phyloP scores from a whole-genome alignment of 768 basidiomycete species.

The Amanita thiersii region DNA sequence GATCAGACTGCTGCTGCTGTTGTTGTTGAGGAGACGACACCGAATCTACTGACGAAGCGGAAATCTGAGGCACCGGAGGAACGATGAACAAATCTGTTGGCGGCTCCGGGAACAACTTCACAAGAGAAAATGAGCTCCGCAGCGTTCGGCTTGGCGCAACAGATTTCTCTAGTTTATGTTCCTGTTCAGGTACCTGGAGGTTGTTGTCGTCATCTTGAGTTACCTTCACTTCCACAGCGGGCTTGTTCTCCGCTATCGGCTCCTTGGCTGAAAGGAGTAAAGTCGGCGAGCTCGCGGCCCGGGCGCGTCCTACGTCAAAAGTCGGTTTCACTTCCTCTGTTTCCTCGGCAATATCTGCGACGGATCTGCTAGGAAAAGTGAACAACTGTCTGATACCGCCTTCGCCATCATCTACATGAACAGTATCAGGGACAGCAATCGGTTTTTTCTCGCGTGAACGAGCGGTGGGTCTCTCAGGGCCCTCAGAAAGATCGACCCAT shows the following conservation, averaged over 20 bases:
- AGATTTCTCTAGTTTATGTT: neutral
- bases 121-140: constrained; percentile 8
- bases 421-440: neutral
- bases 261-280: constrained; percentile 18
- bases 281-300: constrained; percentile 31
- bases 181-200: neutral
- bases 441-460: neutral
- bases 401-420: neutral
- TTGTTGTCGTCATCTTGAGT: neutral
- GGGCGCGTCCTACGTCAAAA: constrained; percentile 11
- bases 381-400: neutral
- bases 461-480: neutral
- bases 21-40: neutral
- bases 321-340: neutral
- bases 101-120: constrained; percentile 6
- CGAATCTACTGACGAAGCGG: neutral
- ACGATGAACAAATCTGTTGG: neutral
- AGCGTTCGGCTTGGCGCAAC: constrained; percentile 1
- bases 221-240: constrained; percentile 1
- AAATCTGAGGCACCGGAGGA: neutral
- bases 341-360: neutral
- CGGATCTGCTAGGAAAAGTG: constrained; percentile 3
- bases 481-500: constrained; percentile 7
- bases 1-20: too few relatives aligned
- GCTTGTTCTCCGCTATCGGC: constrained; percentile 3